Percentiles rank a stretch among this genome's conserved stretches.
Evolutionary conservation across 805 yeast species (phyloP).

Genomic region (Wickerhamiella hasegawae): DNA sequence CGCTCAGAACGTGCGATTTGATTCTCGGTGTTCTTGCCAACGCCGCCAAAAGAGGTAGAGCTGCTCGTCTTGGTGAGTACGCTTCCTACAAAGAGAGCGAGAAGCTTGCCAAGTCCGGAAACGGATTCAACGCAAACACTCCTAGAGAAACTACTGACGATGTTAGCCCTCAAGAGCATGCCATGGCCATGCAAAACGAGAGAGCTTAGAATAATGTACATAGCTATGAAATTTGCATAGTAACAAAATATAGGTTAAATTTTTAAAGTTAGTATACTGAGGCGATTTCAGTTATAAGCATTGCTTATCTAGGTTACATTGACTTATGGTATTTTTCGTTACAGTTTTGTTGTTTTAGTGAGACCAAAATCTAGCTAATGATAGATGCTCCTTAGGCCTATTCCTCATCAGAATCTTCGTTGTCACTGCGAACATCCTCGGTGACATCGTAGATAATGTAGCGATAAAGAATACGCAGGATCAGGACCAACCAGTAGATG

Average conservation of each 20-base stretch:
- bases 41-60: slow-evolving; percentile 70
- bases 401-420: slow-evolving; percentile 37
- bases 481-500: slow-evolving; percentile 72
- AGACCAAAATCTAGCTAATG: too few species aligned
- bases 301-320: slow-evolving; percentile 1
- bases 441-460: slow-evolving; percentile 37
- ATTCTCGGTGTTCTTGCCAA: slow-evolving; percentile 69
- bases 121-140: slow-evolving; percentile 5
- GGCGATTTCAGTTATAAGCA: too few species aligned
- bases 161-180: background rate
- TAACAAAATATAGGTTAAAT: too few species aligned
- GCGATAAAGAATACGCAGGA: slow-evolving; percentile 62
- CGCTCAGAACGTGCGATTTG: slow-evolving; percentile 62
- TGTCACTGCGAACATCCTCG: slow-evolving; percentile 64
- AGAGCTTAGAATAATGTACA: too few species aligned
- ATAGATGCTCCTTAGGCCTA: too few species aligned
- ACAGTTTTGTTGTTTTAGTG: background rate
- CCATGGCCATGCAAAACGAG: too few species aligned
- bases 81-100: slow-evolving; percentile 20
- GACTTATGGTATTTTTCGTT: background rate
- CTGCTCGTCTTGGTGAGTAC: slow-evolving; percentile 32
- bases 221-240: too few species aligned
- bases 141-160: background rate
- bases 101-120: slow-evolving; percentile 10
- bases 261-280: too few species aligned